Conservation (phyloP, 768 basidiomycete species). For the Termitomyces sp. region DNA sequence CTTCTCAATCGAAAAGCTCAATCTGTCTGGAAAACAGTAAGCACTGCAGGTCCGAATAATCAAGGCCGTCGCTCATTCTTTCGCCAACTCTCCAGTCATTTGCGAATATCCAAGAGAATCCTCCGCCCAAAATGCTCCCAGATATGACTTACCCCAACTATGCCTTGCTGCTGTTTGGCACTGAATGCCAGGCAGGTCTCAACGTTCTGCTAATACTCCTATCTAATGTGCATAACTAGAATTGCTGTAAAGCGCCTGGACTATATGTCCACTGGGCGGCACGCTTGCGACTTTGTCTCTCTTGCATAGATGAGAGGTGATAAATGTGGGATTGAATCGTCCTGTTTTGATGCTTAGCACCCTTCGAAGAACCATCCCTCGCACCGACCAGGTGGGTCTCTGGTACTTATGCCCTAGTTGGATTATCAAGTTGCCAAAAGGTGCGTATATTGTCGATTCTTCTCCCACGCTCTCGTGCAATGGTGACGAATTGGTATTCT, state of each 20-base stretch:
- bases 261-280: slow-evolving; percentile 14
- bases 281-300: slow-evolving; percentile 12
- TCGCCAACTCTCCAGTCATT: slow-evolving; percentile 18
- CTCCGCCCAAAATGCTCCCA: slow-evolving; percentile 22
- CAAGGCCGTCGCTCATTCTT: neutral
- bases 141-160: slow-evolving; percentile 29
- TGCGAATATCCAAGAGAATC: slow-evolving; percentile 8
- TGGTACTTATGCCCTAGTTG: neutral
- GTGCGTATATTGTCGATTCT: neutral
- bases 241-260: neutral
- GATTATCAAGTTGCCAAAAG: neutral
- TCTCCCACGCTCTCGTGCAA: neutral
- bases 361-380: neutral
- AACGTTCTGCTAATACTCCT: neutral
- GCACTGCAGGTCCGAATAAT: neutral
- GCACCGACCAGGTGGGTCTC: neutral
- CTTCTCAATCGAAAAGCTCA: slow-evolving; percentile 21
- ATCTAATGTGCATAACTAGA: neutral
- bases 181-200: slow-evolving; percentile 28
- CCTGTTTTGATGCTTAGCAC: neutral
- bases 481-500: too few relatives aligned
- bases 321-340: neutral
- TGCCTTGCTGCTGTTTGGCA: slow-evolving; percentile 31
- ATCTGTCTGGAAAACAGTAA: slow-evolving; percentile 30
- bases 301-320: neutral